These are phyloP conservation scores for Thalassiosira sp. DNA, from an alignment of 352 stramenopile species.

Conservation along the genomic window DNA sequence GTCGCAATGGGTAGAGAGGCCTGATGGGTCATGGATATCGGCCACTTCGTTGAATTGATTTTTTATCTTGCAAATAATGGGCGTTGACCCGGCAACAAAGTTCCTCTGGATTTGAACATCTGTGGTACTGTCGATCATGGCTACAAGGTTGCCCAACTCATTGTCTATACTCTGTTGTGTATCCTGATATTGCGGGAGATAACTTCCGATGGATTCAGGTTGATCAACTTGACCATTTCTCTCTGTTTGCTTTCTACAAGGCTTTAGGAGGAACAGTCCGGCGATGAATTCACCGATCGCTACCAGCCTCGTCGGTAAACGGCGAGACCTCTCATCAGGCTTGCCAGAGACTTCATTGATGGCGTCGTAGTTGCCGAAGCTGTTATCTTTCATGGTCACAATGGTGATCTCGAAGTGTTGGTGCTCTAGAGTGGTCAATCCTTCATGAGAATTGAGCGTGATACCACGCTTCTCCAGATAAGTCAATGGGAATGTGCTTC, in stretches of 20 bases:
- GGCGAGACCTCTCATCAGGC: not conserved
- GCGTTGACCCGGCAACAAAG: not conserved
- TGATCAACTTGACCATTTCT: not conserved
- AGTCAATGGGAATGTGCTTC: too few species aligned
- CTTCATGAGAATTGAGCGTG: too few species aligned
- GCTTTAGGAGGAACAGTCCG: constrained; percentile 8
- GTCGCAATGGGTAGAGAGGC: not conserved
- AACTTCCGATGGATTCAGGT: not conserved
- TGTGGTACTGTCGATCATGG: not conserved
- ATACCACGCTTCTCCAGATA: too few species aligned
- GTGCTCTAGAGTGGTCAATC: too few species aligned
- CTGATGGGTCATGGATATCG: not conserved
- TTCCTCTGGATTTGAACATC: not conserved
- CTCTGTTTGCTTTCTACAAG: constrained; percentile 7
- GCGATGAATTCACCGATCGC: not conserved
- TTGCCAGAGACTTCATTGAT: not conserved
- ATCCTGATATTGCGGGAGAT: not conserved
- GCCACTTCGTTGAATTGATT: not conserved
- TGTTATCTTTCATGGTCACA: not conserved
- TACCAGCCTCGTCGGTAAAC: not conserved
- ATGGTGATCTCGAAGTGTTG: not conserved
- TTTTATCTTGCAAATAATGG: not conserved
- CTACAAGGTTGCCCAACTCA: constrained; percentile 1
- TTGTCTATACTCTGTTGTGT: not conserved
- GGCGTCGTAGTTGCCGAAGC: not conserved